Conservation (phyloP, 73 alveolate species). For the Blepharisma japonicum region DNA sequence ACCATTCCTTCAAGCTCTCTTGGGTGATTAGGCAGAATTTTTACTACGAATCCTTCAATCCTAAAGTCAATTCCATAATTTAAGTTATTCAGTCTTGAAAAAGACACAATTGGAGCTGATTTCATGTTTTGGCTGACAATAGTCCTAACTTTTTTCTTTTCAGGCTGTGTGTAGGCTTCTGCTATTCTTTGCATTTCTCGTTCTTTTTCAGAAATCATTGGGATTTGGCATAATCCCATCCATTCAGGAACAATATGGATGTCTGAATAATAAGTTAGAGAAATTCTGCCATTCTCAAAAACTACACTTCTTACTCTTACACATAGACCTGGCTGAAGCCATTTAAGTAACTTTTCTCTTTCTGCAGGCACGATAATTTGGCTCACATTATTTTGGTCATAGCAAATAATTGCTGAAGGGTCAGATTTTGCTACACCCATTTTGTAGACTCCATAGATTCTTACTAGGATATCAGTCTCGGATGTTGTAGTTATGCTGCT, state of each 20-base stretch:
- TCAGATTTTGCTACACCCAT: background rate
- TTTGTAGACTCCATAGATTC: background rate
- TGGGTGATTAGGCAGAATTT: background rate
- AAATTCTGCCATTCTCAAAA: background rate
- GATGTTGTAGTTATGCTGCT: background rate
- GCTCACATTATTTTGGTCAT: background rate
- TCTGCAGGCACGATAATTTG: slow-evolving; percentile 8
- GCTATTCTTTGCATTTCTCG: background rate
- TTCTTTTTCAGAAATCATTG: background rate
- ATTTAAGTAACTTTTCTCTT: background rate
- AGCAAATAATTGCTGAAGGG: background rate
- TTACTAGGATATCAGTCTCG: background rate
- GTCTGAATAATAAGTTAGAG: background rate
- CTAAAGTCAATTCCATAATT: background rate
- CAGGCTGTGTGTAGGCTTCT: background rate
- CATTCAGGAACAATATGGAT: background rate
- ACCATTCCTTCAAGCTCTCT: too few relatives aligned
- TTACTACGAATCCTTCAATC: slow-evolving; percentile 15
- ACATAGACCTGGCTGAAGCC: background rate
- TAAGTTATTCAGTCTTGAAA: background rate
- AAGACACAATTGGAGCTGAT: background rate
- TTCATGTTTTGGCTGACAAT: background rate
- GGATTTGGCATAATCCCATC: background rate
- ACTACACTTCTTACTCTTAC: slow-evolving; percentile 8
- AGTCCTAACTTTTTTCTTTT: background rate